Evolutionary conservation across 2,329 filamentous ascomycete genomes (phyloP), one percentile per base, ranked within the genome.

Genomic region (Penicillium glabrum): DNA sequence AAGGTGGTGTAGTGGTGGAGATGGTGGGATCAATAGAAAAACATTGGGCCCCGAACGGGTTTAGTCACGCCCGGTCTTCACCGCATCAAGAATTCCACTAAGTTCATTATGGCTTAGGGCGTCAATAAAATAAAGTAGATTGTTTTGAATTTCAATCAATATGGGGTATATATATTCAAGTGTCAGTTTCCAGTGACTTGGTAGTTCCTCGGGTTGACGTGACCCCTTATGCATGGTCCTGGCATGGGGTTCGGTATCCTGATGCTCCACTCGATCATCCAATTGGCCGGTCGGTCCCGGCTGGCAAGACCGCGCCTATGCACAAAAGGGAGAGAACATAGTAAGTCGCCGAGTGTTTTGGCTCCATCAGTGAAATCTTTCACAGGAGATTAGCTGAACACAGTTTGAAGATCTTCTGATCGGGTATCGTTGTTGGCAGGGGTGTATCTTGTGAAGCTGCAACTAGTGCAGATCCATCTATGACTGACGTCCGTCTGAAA

Each of bases 31-130:
- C 49, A 56, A 55, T 52, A 41, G 56, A 55, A 56, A 52, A 69
- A 66, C 64, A 69, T 67, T 61, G 59, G 48, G 37, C 44, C 68
- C 65, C 52, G 59, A 69, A 63, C 31, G 57, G 65, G 68, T 56
- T 63, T 70, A 70, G 68, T 61, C 39, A 57, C 55, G 59, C 16
- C 46, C 45, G 21, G 51, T 46, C 52, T 64, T 66, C 64, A 66
- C 64, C 64, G 64, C 64, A 66, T 64, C 62, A 56, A 56, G 56
- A 51, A 56, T 50, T 46, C 26, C 16, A 9, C 24, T 13, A 46
- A n/a, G 1, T 33, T 26, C 24, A 46, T n/a, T 31, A 41, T 11
- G 27, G 7, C 11, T 26, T 44, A 24, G n/a, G 37, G 11, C 39
- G 2, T 26, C 21, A n/a, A 14, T 19, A 14, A 23, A 16, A 21